Conservation (phyloP, 225 moss, liverwort and hornwort genomes). For the Polytrichum formosum region DNA sequence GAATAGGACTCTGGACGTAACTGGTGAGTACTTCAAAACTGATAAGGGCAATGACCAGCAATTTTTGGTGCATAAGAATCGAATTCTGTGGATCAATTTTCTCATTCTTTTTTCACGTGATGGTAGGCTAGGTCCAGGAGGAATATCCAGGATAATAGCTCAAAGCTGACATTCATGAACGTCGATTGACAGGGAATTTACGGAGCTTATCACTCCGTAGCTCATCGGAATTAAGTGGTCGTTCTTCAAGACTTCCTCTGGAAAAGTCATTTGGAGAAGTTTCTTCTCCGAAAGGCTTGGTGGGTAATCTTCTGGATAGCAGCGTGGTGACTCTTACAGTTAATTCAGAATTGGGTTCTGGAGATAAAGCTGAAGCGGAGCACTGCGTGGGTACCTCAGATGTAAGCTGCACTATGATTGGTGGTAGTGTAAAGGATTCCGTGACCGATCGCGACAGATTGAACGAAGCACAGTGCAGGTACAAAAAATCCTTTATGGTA, state of each 20-base stretch:
- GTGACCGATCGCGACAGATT: not conserved
- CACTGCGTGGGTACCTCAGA: constrained; percentile 8
- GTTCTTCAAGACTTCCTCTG: no score
- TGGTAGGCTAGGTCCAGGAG: no score
- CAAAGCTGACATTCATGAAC: constrained; percentile 1
- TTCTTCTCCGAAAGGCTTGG: not conserved
- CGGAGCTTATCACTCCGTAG: no score
- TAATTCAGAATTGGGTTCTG: not conserved
- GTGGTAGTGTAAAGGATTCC: not conserved
- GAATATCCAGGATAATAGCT: not conserved
- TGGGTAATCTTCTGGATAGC: constrained; percentile 1
- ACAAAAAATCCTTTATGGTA: not conserved
- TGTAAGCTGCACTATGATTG: not conserved
- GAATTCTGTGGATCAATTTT: no score
- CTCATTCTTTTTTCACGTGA: no score
- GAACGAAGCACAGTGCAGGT: not conserved
- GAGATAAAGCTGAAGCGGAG: constrained; percentile 2
- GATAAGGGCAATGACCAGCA: no score
- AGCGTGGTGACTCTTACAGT: not conserved
- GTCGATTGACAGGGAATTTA: not conserved
- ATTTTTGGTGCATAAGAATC: no score
- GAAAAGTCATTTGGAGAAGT: no score
- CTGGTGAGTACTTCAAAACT: constrained; percentile 3
- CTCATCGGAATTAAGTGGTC: no score
- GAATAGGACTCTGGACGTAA: not conserved